phyloP scores from a whole-genome alignment of 164 flowering plant species.

The Umbellularia californica region DNA sequence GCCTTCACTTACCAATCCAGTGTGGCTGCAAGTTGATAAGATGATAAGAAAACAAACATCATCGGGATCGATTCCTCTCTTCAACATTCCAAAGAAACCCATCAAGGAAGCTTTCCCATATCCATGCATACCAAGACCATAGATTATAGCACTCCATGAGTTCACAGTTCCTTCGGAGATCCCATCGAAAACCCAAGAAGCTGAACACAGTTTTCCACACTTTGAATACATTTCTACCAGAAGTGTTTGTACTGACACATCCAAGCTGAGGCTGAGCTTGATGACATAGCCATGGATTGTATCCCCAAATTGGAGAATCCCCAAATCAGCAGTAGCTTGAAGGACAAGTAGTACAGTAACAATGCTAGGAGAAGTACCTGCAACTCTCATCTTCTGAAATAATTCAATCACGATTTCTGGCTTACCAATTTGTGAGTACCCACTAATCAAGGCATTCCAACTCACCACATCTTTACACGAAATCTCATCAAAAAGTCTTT shows the following conservation, averaged over 20 bases:
- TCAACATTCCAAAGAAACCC: constrained; percentile 20
- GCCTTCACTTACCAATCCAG: constrained; percentile 11
- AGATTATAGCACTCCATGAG: constrained; percentile 18
- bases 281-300: constrained; percentile 10
- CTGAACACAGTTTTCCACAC: constrained; percentile 14
- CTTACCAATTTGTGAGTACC: constrained; percentile 9
- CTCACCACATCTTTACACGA: constrained; percentile 14
- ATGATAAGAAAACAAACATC: constrained; percentile 10
- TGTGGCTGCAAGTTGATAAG: constrained; percentile 15
- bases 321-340: constrained; percentile 18
- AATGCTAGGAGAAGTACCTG: background rate
- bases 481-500: constrained; percentile 6
- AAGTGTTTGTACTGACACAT: constrained; percentile 11
- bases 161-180: constrained; percentile 8
- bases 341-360: constrained; percentile 16
- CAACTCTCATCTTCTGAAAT: constrained; percentile 6
- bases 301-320: constrained; percentile 1
- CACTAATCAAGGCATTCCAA: constrained; percentile 20
- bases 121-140: constrained; percentile 20
- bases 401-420: constrained; percentile 11
- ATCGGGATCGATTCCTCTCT: constrained; percentile 20
- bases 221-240: constrained; percentile 23
- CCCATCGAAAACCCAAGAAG: constrained; percentile 5
- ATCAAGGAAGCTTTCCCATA: constrained; percentile 13
- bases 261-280: constrained; percentile 11